phyloP scores from a whole-genome alignment of 2,329 filamentous ascomycete genomes.

The Paecilomyces fulvus region DNA sequence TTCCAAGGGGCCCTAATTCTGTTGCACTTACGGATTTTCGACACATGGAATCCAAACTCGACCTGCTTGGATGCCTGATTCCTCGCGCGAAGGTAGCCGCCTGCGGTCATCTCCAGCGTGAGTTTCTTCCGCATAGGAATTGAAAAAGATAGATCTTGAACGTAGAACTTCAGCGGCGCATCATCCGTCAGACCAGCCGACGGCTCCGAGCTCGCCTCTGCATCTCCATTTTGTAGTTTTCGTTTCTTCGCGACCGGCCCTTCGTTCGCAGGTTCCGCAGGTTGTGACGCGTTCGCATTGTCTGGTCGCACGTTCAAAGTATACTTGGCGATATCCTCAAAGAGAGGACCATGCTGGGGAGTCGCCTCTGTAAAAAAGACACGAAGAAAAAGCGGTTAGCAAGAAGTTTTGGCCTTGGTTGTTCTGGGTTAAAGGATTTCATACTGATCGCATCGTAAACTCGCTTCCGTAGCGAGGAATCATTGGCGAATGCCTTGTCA shows the following conservation, averaged over 20 bases:
- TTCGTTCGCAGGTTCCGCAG: constrained; percentile 16
- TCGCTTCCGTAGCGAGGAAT: constrained; percentile 31
- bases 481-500: constrained; percentile 33
- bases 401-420: not conserved
- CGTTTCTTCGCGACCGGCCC: constrained; percentile 40
- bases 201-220: constrained; percentile 17
- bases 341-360: constrained; percentile 33
- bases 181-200: constrained; percentile 25
- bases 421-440: constrained; percentile 11
- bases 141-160: constrained; percentile 52
- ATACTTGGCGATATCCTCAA: constrained; percentile 43
- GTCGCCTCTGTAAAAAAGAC: constrained; percentile 19
- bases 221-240: constrained; percentile 37
- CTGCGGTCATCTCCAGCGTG: constrained; percentile 45
- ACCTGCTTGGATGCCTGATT: constrained; percentile 44
- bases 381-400: constrained; percentile 1
- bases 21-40: constrained; percentile 38
- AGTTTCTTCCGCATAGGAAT: constrained; percentile 58
- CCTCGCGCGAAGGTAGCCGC: constrained; percentile 38
- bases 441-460: constrained; percentile 37
- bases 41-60: constrained; percentile 45
- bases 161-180: constrained; percentile 34
- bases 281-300: constrained; percentile 16
- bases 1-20: not conserved
- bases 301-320: constrained; percentile 27